Percentiles rank a stretch among this genome's conserved stretches.
phyloP scores from a whole-genome alignment of 164 flowering plant species.

The Piper betle region DNA sequence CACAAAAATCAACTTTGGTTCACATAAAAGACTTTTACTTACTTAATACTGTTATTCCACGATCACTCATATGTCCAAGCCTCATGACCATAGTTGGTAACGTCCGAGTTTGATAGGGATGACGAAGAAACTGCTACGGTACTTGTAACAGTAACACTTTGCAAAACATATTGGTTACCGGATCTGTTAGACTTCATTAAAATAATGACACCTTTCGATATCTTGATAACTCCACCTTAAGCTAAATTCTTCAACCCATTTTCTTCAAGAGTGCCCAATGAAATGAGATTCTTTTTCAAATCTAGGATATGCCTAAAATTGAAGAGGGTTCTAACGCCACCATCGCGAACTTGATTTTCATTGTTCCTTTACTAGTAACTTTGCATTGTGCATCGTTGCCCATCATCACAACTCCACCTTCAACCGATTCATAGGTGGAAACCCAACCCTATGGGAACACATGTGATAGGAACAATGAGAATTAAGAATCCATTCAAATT shows the following conservation, averaged over 20 bases:
- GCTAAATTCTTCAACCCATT: neutral
- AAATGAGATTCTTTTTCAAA: too few species aligned
- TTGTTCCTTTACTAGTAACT: neutral
- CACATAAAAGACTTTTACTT: too few species aligned
- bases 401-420: too few species aligned
- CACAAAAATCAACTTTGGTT: too few species aligned
- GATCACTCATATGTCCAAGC: too few species aligned
- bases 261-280: neutral
- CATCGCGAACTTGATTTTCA: neutral
- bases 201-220: neutral
- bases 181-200: too few species aligned
- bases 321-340: neutral
- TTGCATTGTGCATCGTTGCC: too few species aligned
- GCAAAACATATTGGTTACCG: neutral
- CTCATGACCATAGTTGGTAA: neutral
- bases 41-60: too few species aligned
- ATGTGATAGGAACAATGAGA: neutral
- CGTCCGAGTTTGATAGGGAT: too few species aligned
- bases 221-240: neutral
- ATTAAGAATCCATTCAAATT: neutral
- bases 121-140: neutral
- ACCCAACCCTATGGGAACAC: neutral
- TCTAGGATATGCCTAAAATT: neutral
- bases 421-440: neutral
- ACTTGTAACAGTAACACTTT: neutral